A percentile compares a stretch with the other conserved stretches of the same genome.
phyloP scores from a whole-genome alignment of 441 rosid species.

The Adansonia rubrostipa region DNA sequence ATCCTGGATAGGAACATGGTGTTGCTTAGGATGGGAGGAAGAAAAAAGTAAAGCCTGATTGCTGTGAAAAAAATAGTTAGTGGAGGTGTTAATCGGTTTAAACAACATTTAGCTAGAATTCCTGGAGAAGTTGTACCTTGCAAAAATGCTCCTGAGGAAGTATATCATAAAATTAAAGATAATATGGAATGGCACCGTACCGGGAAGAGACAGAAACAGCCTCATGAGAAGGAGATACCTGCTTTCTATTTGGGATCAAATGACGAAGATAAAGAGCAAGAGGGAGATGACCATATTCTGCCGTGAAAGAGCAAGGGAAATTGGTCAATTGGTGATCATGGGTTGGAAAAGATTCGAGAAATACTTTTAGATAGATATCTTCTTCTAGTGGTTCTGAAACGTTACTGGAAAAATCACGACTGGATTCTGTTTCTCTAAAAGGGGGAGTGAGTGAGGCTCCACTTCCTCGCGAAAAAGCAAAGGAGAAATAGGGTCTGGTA shows the following conservation, averaged over 20 bases:
- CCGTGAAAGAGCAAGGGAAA: slow-evolving; percentile 42
- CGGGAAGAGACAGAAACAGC: slow-evolving; percentile 67
- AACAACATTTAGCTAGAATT: slow-evolving; percentile 90
- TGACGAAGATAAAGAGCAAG: slow-evolving; percentile 66
- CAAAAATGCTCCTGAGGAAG: slow-evolving; percentile 81
- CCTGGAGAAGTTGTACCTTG: slow-evolving; percentile 93
- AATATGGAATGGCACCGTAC: slow-evolving; percentile 96
- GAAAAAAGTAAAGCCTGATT: slow-evolving; percentile 86
- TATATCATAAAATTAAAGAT: slow-evolving; percentile 79
- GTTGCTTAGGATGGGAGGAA: slow-evolving; percentile 84
- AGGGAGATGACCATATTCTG: slow-evolving; percentile 36
- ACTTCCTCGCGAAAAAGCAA: slow-evolving; percentile 39
- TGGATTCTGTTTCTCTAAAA: slow-evolving; percentile 64
- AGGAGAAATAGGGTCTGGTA: slow-evolving; percentile 40
- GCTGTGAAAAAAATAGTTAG: slow-evolving; percentile 81
- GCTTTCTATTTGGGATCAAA: slow-evolving; percentile 53
- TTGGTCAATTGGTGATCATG: slow-evolving; percentile 51
- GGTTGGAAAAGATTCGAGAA: slow-evolving; percentile 51
- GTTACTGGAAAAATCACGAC: slow-evolving; percentile 54
- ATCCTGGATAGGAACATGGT: slow-evolving; percentile 97
- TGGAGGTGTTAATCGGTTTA: slow-evolving; percentile 92
- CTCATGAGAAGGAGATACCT: slow-evolving; percentile 55
- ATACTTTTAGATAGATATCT: slow-evolving; percentile 42
- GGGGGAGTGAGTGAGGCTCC: slow-evolving; percentile 44
- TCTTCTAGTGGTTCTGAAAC: slow-evolving; percentile 51